Conservation (phyloP, 768 basidiomycete species). For the Leccinum boreale region DNA sequence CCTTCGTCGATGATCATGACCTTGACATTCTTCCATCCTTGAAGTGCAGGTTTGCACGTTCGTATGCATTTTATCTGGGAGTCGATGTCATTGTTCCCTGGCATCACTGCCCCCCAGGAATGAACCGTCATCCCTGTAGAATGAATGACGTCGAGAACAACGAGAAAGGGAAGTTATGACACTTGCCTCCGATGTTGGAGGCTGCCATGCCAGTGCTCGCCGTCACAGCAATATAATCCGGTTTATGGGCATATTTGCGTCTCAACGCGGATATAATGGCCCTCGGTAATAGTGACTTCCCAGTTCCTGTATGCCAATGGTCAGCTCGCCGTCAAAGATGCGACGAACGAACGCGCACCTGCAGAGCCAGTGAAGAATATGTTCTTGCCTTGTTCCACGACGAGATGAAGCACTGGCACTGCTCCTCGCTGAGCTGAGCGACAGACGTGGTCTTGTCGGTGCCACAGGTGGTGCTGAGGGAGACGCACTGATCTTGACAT, state of each 20-base stretch:
- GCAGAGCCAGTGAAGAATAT: conserved; percentile 70
- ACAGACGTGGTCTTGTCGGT: conserved; percentile 25
- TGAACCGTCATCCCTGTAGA: conserved; percentile 55
- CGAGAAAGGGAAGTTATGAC: not conserved
- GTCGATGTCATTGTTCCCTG: conserved; percentile 39
- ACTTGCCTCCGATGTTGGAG: conserved; percentile 44
- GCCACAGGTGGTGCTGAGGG: conserved; percentile 29
- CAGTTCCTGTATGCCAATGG: conserved; percentile 45
- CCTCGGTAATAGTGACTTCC: conserved; percentile 58
- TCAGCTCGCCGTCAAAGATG: not conserved
- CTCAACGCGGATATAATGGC: conserved; percentile 54
- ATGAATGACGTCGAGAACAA: not conserved
- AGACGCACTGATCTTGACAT: conserved; percentile 20
- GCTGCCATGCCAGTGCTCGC: conserved; percentile 46
- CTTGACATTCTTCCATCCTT: conserved; percentile 55
- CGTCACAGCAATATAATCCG: conserved; percentile 41
- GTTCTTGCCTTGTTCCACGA: conserved; percentile 53
- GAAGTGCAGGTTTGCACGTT: conserved; percentile 50
- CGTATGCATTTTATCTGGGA: conserved; percentile 48
- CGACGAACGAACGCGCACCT: conserved; percentile 36
- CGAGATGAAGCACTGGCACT: conserved; percentile 49
- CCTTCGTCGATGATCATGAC: conserved; percentile 68
- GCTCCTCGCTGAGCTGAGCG: conserved; percentile 52
- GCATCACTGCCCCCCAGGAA: conserved; percentile 57
- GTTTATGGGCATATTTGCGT: conserved; percentile 31